Base-by-base conservation (phyloP, 768 basidiomycete genomes). In the Hygrophoropsis aurantiaca region DNA sequence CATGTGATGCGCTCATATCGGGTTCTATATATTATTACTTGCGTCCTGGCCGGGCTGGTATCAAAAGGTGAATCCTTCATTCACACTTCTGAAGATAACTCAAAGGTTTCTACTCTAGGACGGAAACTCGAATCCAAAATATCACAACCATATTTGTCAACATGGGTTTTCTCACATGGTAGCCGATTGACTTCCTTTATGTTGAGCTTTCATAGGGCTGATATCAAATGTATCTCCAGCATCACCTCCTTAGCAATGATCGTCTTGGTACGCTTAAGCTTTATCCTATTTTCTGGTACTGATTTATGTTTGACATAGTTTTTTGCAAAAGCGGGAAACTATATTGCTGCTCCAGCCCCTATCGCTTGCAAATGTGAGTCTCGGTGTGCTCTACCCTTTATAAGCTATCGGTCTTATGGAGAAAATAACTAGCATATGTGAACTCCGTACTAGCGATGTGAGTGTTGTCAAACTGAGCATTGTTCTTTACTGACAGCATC, bases 361-460 rank as follows among this genome's bases (percentile, higher is more conserved):
- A 21, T 45, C 39, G 19, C 26, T 18, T 41, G 24, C 24, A 20
- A 25, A 8, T 45, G 44, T 45, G 23, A 45, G 44, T 25, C 35
- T n/a, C n/a, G n/a, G n/a, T n/a, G n/a, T n/a, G n/a, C n/a, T n/a
- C n/a, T n/a, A n/a, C n/a, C n/a, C n/a, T n/a, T n/a, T n/a, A n/a
- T n/a, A n/a, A 30, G 0, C 8, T 15, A 36, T 41, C 44, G 13
- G 40, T 19, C 26, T 5, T 40, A 23, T 23, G 6, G 8, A 9
- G 15, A 11, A 3, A 42, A 23, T 20, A 11, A 46, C 2, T 23
- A 35, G 36, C 40, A n/a, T 42, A 46, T 26, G 13, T 19, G 19
- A 46, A 46, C 40, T 46, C 39, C 6, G 16, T 46, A 2, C 18
- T 45, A 9, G 13, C 44, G 5, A 15, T 26, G 44, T 42, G 15